Conservation (phyloP, 768 basidiomycete genomes). For the Epithele typhae region DNA sequence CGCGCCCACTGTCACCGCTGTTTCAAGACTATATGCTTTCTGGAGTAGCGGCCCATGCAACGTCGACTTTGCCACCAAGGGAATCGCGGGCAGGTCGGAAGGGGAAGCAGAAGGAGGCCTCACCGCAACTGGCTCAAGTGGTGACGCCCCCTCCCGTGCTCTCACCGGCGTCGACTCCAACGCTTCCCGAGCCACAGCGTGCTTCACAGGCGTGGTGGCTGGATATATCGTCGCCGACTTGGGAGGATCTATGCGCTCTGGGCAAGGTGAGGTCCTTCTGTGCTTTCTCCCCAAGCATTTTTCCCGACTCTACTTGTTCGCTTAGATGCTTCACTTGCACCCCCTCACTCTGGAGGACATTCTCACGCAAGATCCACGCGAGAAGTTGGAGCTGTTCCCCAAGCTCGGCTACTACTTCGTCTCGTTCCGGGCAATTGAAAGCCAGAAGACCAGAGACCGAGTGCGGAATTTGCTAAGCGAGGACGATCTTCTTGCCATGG, state of each 20-base stretch:
- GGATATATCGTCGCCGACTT: slow-evolving; percentile 82
- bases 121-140: too few relatives aligned
- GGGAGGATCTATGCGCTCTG: slow-evolving; percentile 82
- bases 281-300: too few relatives aligned
- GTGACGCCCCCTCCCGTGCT: too few relatives aligned
- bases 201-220: slow-evolving; percentile 78
- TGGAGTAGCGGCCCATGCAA: background rate
- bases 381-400: slow-evolving; percentile 86
- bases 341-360: slow-evolving; percentile 94
- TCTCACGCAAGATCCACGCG: slow-evolving; percentile 83
- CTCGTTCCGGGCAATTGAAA: slow-evolving; percentile 80
- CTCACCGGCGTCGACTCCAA: too few relatives aligned
- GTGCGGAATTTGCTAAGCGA: slow-evolving; percentile 23
- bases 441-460: slow-evolving; percentile 38
- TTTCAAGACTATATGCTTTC: slow-evolving; percentile 35
- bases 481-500: slow-evolving; percentile 20
- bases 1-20: slow-evolving; percentile 8
- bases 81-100: slow-evolving; percentile 28
- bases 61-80: background rate
- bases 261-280: slow-evolving; percentile 56
- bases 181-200: background rate
- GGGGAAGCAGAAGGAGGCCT: slow-evolving; percentile 41
- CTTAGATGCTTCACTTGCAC: slow-evolving; percentile 79
- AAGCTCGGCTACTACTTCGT: slow-evolving; percentile 91
- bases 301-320: background rate